phyloP scores from a whole-genome alignment of 768 basidiomycete species.

The Rhodocollybia butyracea region DNA sequence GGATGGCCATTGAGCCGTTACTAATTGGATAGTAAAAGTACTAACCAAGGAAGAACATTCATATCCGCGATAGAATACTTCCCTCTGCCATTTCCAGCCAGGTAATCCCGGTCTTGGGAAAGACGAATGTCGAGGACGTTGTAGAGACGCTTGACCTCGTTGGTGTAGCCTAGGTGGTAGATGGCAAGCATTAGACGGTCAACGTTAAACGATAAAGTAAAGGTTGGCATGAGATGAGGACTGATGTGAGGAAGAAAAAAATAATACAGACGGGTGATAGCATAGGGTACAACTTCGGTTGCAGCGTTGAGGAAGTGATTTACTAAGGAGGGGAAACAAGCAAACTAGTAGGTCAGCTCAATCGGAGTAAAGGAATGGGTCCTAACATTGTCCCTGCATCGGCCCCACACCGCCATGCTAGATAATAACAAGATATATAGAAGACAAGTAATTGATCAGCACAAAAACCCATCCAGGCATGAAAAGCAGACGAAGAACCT shows the following conservation, averaged over 20 bases:
- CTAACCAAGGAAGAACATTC: constrained; percentile 63
- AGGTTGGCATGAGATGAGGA: no score
- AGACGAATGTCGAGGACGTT: constrained; percentile 77
- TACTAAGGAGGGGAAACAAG: constrained; percentile 30
- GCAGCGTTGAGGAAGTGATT: constrained; percentile 68
- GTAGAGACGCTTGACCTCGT: constrained; percentile 83
- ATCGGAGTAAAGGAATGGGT: background rate
- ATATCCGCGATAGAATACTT: constrained; percentile 71
- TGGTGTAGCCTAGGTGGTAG: constrained; percentile 32
- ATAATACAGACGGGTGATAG: constrained; percentile 20
- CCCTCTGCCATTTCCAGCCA: constrained; percentile 63
- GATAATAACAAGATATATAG: background rate
- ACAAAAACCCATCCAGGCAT: no score
- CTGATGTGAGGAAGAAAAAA: no score
- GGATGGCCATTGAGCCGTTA: no score
- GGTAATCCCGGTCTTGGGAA: constrained; percentile 66
- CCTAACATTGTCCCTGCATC: constrained; percentile 73
- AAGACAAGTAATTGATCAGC: background rate
- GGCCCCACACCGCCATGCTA: constrained; percentile 49
- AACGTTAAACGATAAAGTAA: no score
- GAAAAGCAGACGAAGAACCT: constrained; percentile 14
- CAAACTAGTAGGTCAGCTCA: background rate
- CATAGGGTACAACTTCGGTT: constrained; percentile 67
- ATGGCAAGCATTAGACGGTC: no score
- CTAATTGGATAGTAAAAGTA: background rate